A percentile compares a stretch with the other conserved stretches of the same genome.
Conservation (phyloP, 1,139 yeast genomes). For the Martiniozyma asiatica region DNA sequence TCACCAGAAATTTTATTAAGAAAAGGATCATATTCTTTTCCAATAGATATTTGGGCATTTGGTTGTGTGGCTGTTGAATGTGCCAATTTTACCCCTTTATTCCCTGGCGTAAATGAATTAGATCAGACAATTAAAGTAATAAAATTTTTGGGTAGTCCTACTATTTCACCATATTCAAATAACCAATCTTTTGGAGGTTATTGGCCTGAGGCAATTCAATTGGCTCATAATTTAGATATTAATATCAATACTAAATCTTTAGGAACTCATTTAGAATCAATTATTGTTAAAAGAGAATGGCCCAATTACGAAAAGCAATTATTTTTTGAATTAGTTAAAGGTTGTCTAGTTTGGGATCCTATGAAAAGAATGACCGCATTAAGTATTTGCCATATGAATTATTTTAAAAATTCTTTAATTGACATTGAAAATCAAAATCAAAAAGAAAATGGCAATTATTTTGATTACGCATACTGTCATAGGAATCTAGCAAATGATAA, state of each 20-base stretch:
- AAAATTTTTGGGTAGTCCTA: slow-evolving; percentile 64
- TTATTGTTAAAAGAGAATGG: slow-evolving; percentile 29
- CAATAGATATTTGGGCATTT: slow-evolving; percentile 92
- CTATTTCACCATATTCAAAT: not conserved
- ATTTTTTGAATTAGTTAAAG: slow-evolving; percentile 39
- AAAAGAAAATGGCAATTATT: slow-evolving; percentile 10
- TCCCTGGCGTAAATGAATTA: slow-evolving; percentile 70
- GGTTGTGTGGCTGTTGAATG: slow-evolving; percentile 79
- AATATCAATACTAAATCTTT: slow-evolving; percentile 12
- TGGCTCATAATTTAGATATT: slow-evolving; percentile 31
- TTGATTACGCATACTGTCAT: no score
- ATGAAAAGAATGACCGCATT: slow-evolving; percentile 36
- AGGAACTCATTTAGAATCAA: slow-evolving; percentile 27
- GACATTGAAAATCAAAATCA: slow-evolving; percentile 4
- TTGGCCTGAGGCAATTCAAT: slow-evolving; percentile 48
- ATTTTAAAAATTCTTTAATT: slow-evolving; percentile 36
- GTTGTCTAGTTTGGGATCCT: slow-evolving; percentile 61
- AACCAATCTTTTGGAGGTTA: slow-evolving; percentile 45
- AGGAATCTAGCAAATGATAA: no score
- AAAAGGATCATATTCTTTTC: slow-evolving; percentile 51
- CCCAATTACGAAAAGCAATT: slow-evolving; percentile 19
- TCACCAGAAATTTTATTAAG: slow-evolving; percentile 84
- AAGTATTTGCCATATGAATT: slow-evolving; percentile 35
- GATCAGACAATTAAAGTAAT: slow-evolving; percentile 68
- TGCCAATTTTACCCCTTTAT: slow-evolving; percentile 63